Evolutionary conservation across 1,284 basidiomycete species (phyloP).

Genomic region (Bondarzewia mesenterica): DNA sequence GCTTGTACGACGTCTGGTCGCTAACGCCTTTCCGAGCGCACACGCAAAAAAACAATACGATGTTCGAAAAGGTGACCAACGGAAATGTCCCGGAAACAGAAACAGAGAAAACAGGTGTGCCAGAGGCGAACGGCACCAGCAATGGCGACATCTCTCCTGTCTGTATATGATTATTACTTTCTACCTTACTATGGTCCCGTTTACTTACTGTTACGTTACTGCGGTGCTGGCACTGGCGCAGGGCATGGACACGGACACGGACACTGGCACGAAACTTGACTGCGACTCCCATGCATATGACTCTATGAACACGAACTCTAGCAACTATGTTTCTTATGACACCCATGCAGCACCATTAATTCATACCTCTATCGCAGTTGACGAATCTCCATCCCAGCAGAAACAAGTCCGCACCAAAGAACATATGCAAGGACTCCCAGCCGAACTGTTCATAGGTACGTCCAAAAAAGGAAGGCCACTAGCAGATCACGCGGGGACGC

Average conservation of each 20-base stretch:
- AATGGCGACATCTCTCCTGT: conserved; percentile 32
- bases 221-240: conserved; percentile 37
- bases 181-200: conserved; percentile 22
- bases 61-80: conserved; percentile 2
- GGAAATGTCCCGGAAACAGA: conserved; percentile 4
- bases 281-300: conserved; percentile 8
- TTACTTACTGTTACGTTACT: conserved; percentile 37
- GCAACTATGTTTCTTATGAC: conserved; percentile 3
- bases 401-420: neutral
- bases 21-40: conserved; percentile 10
- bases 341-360: neutral
- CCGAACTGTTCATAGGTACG: conserved; percentile 5
- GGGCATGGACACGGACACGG: conserved; percentile 27
- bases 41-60: conserved; percentile 3
- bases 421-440: neutral
- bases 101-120: conserved; percentile 4
- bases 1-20: conserved; percentile 15
- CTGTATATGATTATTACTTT: conserved; percentile 37
- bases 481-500: conserved; percentile 28
- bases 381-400: neutral
- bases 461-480: conserved; percentile 19
- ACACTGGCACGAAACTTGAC: conserved; percentile 16
- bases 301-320: conserved; percentile 6
- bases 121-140: conserved; percentile 7
- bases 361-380: neutral